A percentile compares a stretch with the other conserved stretches of the same genome.
phyloP scores from a whole-genome alignment of 768 basidiomycete genomes.

The Candolleomyces efflorescens region DNA sequence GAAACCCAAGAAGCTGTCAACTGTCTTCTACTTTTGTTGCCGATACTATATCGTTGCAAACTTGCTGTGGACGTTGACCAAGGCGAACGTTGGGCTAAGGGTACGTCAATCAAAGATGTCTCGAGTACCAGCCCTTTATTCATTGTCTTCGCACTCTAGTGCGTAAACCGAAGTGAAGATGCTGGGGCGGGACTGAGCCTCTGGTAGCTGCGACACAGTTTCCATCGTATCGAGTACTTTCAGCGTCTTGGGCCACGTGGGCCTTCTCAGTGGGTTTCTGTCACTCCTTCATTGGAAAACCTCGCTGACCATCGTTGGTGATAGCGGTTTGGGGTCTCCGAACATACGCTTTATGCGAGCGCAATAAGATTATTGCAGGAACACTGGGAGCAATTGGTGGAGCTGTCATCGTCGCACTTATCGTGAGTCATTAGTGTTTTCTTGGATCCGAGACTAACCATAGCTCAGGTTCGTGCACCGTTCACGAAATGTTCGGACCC shows the following conservation, averaged over 20 bases:
- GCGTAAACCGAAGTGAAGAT: neutral
- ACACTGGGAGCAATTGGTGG: neutral
- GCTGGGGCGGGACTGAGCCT: neutral
- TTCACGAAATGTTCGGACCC: neutral
- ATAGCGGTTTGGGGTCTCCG: slow-evolving; percentile 7
- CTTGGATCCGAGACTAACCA: no score
- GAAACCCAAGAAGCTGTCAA: neutral
- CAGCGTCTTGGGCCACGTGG: slow-evolving; percentile 1
- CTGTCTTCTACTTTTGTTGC: neutral
- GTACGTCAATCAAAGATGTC: neutral
- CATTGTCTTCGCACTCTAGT: neutral
- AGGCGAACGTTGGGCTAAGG: neutral
- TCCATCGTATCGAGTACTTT: neutral
- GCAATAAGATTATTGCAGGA: neutral
- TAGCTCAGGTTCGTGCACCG: neutral
- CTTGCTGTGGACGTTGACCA: neutral
- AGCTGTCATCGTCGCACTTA: neutral
- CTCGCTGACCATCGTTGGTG: neutral
- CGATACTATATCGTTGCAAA: slow-evolving; percentile 4
- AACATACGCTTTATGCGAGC: slow-evolving; percentile 1
- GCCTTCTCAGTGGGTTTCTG: neutral
- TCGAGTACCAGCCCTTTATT: neutral
- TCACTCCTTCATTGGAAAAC: neutral
- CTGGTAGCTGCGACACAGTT: neutral
- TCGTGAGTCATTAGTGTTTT: neutral